Evolutionary conservation across 768 basidiomycete species (phyloP).

Genomic region (Tulasnella sp.): DNA sequence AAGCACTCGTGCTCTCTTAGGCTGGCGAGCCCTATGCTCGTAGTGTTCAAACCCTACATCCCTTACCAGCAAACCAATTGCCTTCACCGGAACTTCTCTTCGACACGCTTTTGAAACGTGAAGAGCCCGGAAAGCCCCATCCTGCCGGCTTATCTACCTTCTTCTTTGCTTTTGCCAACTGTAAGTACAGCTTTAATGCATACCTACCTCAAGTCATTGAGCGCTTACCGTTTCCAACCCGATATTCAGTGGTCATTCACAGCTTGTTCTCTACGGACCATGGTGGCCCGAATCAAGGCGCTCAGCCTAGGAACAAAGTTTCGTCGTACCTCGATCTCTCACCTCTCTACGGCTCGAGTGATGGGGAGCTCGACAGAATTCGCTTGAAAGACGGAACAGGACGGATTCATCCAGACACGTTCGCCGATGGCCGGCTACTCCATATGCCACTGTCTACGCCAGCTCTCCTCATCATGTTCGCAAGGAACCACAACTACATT

Average conservation of each 20-base stretch:
- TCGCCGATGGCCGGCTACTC: slow-evolving; percentile 67
- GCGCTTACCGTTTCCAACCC: neutral
- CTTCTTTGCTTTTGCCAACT: slow-evolving; percentile 18
- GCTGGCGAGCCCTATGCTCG: slow-evolving; percentile 53
- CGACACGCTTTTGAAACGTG: slow-evolving; percentile 29
- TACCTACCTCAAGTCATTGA: neutral
- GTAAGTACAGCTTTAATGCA: neutral
- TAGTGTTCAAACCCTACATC: slow-evolving; percentile 36
- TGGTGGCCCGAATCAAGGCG: neutral
- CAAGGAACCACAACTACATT: slow-evolving; percentile 65
- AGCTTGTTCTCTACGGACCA: slow-evolving; percentile 20
- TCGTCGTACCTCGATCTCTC: slow-evolving; percentile 14
- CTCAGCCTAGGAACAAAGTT: slow-evolving; percentile 14
- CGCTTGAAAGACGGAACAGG: slow-evolving; percentile 41
- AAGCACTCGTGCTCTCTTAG: neutral
- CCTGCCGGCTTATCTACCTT: slow-evolving; percentile 20
- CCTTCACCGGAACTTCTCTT: slow-evolving; percentile 38
- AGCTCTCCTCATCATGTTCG: slow-evolving; percentile 73
- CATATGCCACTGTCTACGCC: slow-evolving; percentile 70
- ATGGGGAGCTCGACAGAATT: slow-evolving; percentile 15
- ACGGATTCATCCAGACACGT: slow-evolving; percentile 53
- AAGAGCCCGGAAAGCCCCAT: slow-evolving; percentile 22
- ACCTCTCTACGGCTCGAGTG: slow-evolving; percentile 39
- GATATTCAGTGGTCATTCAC: slow-evolving; percentile 5
- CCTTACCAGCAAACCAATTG: slow-evolving; percentile 32